Conservation (phyloP, 306 rosid genomes). For the Fragaria nilgerrensis region DNA sequence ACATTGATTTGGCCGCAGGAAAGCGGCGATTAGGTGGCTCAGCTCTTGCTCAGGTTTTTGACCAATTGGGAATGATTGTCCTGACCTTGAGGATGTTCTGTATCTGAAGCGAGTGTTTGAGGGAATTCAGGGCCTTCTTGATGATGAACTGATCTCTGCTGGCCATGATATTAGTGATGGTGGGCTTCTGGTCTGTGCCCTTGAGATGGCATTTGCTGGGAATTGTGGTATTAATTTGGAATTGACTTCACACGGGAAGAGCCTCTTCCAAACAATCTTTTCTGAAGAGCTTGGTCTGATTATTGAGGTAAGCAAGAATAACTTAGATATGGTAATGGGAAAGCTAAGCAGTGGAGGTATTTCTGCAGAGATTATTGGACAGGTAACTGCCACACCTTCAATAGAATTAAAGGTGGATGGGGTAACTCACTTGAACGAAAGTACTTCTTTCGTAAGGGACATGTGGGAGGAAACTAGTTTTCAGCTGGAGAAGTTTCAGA, state of each 20-base stretch:
- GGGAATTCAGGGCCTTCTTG: constrained; percentile 70
- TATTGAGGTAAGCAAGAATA: constrained; percentile 68
- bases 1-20: constrained; percentile 75
- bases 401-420: constrained; percentile 67
- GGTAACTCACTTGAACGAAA: constrained; percentile 48
- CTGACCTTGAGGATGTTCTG: constrained; percentile 78
- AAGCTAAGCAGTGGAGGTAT: constrained; percentile 49
- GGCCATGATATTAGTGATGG: constrained; percentile 97
- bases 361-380: constrained; percentile 58
- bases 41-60: constrained; percentile 87
- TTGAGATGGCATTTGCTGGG: constrained; percentile 96
- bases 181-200: constrained; percentile 68
- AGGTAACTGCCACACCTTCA: constrained; percentile 47
- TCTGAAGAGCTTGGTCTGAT: constrained; percentile 87
- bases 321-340: constrained; percentile 44
- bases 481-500: constrained; percentile 67
- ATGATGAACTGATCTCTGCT: constrained; percentile 71
- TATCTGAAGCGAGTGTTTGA: constrained; percentile 78
- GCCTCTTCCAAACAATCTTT: constrained; percentile 68
- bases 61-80: constrained; percentile 76
- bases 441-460: constrained; percentile 61
- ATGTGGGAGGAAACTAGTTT: constrained; percentile 89
- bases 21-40: constrained; percentile 83
- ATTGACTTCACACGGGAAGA: constrained; percentile 51
- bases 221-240: constrained; percentile 62